phyloP scores from a whole-genome alignment of 148 eudicot genomes.

The Chenopodium formosanum region DNA sequence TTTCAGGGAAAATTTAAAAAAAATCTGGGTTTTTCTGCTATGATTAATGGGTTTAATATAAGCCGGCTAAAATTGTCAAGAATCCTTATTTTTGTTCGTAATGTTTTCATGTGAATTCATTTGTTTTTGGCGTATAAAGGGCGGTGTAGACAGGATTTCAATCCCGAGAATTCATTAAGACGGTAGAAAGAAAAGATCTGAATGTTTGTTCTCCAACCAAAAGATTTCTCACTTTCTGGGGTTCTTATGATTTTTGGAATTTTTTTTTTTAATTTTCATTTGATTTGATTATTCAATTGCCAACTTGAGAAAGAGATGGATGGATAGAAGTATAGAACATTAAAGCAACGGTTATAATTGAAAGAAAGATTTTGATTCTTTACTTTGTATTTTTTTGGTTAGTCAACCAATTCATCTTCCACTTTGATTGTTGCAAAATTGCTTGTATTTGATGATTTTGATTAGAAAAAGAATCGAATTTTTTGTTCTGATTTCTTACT shows the following conservation, averaged over 20 bases:
- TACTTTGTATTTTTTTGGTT: background rate
- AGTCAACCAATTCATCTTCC: conserved; percentile 32
- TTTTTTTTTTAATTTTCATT: background rate
- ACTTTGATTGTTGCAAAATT: conserved; percentile 28
- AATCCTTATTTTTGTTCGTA: background rate
- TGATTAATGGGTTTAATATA: background rate
- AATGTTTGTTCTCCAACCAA: background rate
- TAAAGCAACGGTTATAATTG: conserved; percentile 32
- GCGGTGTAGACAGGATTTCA: too few relatives aligned
- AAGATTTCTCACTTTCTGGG: background rate
- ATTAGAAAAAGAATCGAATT: conserved; percentile 23
- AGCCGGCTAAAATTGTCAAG: background rate
- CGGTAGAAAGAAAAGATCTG: background rate
- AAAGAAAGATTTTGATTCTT: conserved; percentile 19
- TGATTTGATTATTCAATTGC: background rate
- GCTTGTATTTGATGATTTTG: background rate
- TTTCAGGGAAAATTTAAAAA: background rate
- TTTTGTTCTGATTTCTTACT: background rate
- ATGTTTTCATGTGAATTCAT: background rate
- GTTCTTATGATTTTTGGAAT: background rate
- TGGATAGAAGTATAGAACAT: background rate
- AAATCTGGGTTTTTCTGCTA: background rate
- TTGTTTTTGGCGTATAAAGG: too few relatives aligned
- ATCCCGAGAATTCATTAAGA: background rate
- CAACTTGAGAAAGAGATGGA: background rate